These are phyloP conservation scores for Pythium aquatile DNA, from an alignment of 352 stramenopile genomes.

Conservation along the genomic window DNA sequence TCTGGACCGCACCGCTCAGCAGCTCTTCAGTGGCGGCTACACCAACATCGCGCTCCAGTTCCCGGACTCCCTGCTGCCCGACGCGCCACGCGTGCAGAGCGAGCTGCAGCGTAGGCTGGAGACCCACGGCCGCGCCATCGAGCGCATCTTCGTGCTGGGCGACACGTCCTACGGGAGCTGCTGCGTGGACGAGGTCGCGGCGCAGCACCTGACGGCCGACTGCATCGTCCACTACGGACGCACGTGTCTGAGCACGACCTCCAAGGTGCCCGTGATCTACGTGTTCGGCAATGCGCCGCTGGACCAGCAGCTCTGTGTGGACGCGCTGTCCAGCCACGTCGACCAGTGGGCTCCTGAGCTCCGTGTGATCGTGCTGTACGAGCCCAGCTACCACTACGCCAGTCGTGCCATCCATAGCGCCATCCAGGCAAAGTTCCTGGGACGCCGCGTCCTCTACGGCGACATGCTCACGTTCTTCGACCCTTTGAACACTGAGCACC, in stretches of 20 bases:
- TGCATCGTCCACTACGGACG: constrained; percentile 95
- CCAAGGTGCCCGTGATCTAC: constrained; percentile 90
- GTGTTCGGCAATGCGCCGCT: constrained; percentile 81
- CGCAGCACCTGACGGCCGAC: constrained; percentile 92
- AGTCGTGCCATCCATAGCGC: constrained; percentile 49
- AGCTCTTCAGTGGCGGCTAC: constrained; percentile 62
- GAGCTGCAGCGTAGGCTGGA: constrained; percentile 47
- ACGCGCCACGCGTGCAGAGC: constrained; percentile 87
- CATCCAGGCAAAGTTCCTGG: constrained; percentile 37
- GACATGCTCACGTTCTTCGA: constrained; percentile 76
- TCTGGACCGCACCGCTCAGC: constrained; percentile 51
- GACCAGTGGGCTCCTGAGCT: constrained; percentile 35
- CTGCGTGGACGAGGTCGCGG: constrained; percentile 95
- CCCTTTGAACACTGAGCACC: constrained; percentile 33
- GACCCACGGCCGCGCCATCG: constrained; percentile 37
- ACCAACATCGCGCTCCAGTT: constrained; percentile 93
- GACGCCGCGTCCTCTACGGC: constrained; percentile 50
- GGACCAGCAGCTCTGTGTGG: constrained; percentile 55
- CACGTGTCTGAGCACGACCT: constrained; percentile 88
- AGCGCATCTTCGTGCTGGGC: constrained; percentile 92
- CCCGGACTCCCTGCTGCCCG: constrained; percentile 90
- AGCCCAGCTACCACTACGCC: constrained; percentile 88
- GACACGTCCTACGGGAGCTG: constrained; percentile 96
- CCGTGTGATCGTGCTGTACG: constrained; percentile 88
- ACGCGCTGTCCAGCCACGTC: constrained; percentile 36